These are phyloP conservation scores for Karstenula rhodostoma DNA, from an alignment of 2,329 filamentous ascomycete genomes.

Conservation along the genomic window DNA sequence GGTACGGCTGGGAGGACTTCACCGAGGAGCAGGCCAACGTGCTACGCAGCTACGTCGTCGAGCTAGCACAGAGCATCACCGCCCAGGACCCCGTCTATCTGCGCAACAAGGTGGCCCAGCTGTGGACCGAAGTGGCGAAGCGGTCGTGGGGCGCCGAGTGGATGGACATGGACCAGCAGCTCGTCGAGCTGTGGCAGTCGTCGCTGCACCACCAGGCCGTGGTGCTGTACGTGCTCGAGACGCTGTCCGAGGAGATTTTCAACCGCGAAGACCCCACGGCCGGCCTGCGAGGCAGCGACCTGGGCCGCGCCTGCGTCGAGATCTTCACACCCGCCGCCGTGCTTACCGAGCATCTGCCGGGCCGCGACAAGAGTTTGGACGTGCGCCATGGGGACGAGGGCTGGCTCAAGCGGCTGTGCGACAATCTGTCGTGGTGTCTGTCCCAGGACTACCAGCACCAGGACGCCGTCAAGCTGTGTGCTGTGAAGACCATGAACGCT, in stretches of 20 bases:
- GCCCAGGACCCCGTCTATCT: slow-evolving; percentile 81
- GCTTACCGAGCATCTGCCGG: slow-evolving; percentile 77
- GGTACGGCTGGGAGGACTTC: slow-evolving; percentile 82
- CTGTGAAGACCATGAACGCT: slow-evolving; percentile 78
- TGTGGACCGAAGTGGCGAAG: slow-evolving; percentile 96
- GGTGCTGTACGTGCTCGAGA: slow-evolving; percentile 87
- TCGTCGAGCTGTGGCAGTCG: slow-evolving; percentile 79
- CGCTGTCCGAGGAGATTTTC: slow-evolving; percentile 92
- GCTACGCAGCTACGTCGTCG: slow-evolving; percentile 78
- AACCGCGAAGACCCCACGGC: slow-evolving; percentile 88
- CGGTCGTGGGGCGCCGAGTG: slow-evolving; percentile 91
- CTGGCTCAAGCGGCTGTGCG: slow-evolving; percentile 81
- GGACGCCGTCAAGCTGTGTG: slow-evolving; percentile 73
- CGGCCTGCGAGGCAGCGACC: slow-evolving; percentile 78
- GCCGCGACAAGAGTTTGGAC: slow-evolving; percentile 71
- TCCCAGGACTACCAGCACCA: slow-evolving; percentile 70
- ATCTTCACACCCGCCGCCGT: slow-evolving; percentile 85
- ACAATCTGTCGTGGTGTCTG: slow-evolving; percentile 77
- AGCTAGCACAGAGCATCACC: slow-evolving; percentile 76
- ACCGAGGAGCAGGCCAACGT: slow-evolving; percentile 70
- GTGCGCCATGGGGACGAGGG: slow-evolving; percentile 83
- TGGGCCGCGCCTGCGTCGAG: slow-evolving; percentile 91
- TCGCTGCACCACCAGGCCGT: slow-evolving; percentile 78
- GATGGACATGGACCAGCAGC: slow-evolving; percentile 89
- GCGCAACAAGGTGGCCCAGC: slow-evolving; percentile 89